Percentiles rank a stretch among this genome's conserved stretches.
Conservation (phyloP, 306 rosid genomes). For the Nissolia schottii region DNA sequence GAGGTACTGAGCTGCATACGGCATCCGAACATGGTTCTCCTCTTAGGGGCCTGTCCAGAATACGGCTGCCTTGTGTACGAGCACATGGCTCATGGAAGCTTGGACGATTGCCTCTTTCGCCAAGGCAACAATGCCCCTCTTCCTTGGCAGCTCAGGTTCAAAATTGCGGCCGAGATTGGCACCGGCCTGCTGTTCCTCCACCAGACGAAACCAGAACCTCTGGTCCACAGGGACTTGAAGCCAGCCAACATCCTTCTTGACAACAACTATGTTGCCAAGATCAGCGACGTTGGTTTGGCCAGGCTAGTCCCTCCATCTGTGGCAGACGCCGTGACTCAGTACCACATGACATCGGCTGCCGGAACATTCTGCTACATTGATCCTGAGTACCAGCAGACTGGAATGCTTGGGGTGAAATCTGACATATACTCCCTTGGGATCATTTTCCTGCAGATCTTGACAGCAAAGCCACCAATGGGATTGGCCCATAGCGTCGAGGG, state of each 20-base stretch:
- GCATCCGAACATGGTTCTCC: conserved; percentile 98
- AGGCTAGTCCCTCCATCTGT: conserved; percentile 80
- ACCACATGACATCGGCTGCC: conserved; percentile 81
- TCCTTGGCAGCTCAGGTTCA: conserved; percentile 80
- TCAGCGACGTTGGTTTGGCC: conserved; percentile 87
- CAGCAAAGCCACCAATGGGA: conserved; percentile 88
- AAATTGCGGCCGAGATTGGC: conserved; percentile 84
- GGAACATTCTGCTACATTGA: conserved; percentile 97
- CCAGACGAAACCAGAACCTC: conserved; percentile 93
- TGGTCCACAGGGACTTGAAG: conserved; percentile 93
- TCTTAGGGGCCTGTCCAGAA: conserved; percentile 95
- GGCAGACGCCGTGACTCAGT: conserved; percentile 70
- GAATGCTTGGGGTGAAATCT: conserved; percentile 91
- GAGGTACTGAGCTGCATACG: conserved; percentile 87
- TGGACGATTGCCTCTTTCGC: conserved; percentile 70
- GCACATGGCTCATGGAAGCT: conserved; percentile 87
- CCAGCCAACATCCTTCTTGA: conserved; percentile 86
- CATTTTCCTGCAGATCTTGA: conserved; percentile 71
- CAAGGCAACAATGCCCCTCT: conserved; percentile 54
- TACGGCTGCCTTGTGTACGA: conserved; percentile 91
- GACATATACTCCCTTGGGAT: conserved; percentile 91
- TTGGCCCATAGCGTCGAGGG: conserved; percentile 69
- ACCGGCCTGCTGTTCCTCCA: conserved; percentile 86
- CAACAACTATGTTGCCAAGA: conserved; percentile 75
- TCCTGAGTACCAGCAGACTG: conserved; percentile 96